Percentiles rank a stretch among this genome's conserved stretches.
phyloP scores from a whole-genome alignment of 345 rosid genomes.

The Toxicodendron radicans region DNA sequence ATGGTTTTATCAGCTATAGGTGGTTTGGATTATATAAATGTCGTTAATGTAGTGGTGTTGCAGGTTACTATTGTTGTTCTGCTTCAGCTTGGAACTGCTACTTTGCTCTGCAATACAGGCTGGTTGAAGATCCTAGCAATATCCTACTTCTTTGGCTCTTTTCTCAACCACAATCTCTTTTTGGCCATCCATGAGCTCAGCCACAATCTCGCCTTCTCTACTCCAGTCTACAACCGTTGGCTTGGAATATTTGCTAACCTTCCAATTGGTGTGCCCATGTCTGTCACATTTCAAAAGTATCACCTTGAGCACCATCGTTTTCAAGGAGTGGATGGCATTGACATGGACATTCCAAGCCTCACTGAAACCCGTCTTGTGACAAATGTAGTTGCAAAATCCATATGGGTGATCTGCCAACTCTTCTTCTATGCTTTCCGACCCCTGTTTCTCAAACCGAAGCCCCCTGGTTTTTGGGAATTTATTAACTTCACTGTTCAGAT shows the following conservation, averaged over 20 bases:
- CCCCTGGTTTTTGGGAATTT: constrained; percentile 84
- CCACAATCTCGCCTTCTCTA: constrained; percentile 89
- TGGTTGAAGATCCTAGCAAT: constrained; percentile 68
- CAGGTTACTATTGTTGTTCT: constrained; percentile 67
- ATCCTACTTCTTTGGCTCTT: constrained; percentile 80
- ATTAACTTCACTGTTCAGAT: constrained; percentile 56
- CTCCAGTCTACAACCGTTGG: constrained; percentile 75
- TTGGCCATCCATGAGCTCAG: constrained; percentile 89
- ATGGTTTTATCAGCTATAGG: not conserved
- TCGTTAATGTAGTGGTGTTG: constrained; percentile 24
- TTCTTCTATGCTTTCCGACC: constrained; percentile 88
- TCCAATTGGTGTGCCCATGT: constrained; percentile 91
- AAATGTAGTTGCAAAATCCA: constrained; percentile 55
- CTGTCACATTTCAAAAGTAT: constrained; percentile 84
- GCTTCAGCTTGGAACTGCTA: constrained; percentile 72
- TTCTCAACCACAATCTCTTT: constrained; percentile 90
- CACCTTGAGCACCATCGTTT: constrained; percentile 91
- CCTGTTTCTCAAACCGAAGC: constrained; percentile 78
- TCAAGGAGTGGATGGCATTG: constrained; percentile 84
- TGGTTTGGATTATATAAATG: not conserved
- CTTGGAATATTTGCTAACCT: constrained; percentile 88
- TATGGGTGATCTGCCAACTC: constrained; percentile 83
- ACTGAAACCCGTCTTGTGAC: constrained; percentile 61
- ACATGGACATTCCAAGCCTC: constrained; percentile 79
- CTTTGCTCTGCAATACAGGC: constrained; percentile 54